These are phyloP conservation scores for Trichoderma guizhouense DNA, from an alignment of 2,329 filamentous ascomycete genomes.

Conservation along the genomic window DNA sequence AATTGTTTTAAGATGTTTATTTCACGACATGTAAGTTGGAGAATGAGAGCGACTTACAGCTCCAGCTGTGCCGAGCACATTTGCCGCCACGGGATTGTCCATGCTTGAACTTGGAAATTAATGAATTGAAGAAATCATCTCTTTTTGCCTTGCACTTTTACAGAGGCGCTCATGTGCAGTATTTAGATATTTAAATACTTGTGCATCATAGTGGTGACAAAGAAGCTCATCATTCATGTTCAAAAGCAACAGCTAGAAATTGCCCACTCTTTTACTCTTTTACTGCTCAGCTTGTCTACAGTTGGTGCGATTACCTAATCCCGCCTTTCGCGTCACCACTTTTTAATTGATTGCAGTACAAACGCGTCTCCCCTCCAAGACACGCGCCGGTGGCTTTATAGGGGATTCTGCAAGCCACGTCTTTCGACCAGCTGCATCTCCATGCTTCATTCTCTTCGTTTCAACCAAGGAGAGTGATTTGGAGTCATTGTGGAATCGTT, in stretches of 20 bases:
- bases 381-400: constrained; percentile 21
- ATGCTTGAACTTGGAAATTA: constrained; percentile 32
- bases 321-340: constrained; percentile 24
- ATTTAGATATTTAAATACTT: neutral
- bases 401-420: neutral
- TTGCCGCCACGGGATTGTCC: constrained; percentile 54
- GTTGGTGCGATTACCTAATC: constrained; percentile 4
- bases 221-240: neutral
- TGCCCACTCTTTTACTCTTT: neutral
- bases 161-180: too few species aligned
- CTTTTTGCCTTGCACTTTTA: neutral
- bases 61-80: constrained; percentile 57
- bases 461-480: neutral
- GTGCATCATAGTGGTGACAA: neutral
- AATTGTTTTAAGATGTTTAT: neutral
- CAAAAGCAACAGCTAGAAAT: constrained; percentile 6
- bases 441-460: neutral
- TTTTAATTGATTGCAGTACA: constrained; percentile 27
- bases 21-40: neutral
- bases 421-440: neutral
- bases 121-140: neutral
- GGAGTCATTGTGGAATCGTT: neutral
- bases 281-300: too few species aligned
- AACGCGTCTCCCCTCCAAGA: constrained; percentile 29
- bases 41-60: constrained; percentile 40